Evolutionary conservation across 331 rosid genomes (phyloP), one percentile per base, ranked within the genome.

Genomic region (Pyrus hybrid): DNA sequence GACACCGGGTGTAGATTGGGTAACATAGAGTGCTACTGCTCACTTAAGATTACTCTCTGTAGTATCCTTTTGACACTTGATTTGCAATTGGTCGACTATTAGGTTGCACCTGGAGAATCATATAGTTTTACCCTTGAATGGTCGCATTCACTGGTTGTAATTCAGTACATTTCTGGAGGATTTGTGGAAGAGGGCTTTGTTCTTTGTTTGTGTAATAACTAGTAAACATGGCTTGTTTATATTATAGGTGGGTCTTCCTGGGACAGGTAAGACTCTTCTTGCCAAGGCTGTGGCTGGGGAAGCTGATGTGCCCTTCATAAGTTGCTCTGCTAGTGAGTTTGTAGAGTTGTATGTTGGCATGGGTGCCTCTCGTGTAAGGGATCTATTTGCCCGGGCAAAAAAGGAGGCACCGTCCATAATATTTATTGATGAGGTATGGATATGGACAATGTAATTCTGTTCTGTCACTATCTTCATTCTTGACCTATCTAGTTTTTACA

Each of bases 311-410:
- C 99, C 99, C 67, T 95, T 95, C 77, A 84, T 92, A 79, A 95
- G 97, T 77, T 95, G 99, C 84, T 95, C 99, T 62, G 99, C 99
- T 32, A 95, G 99, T 83, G 99, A 95, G 86, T 95, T 95, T 79
- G 99, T 95, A 35, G 99, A 95, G 86, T 85, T 95, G 80, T 95
- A 92, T 89, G 97, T 95, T 71, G 99, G 99, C 78, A 95, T 95
- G 99, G 99, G 99, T 81, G 99, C 99, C 79, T 95, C 99, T 78
- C 99, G 99, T 73, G 99, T 95, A 80, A 90, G 99, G 83, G 99
- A 95, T 87, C 96, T 95, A 79, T 95, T 95, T 90, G 97, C 99
- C 68, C 88, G 93, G 72, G 99, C 99, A 80, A 95, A 95, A 88
- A 95, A 95, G 88, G 97, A 95, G 83, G 89, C 97, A 18, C 99